Evolutionary conservation across 2,329 filamentous ascomycete genomes (phyloP).

Genomic region (Aspergillus udagawae): DNA sequence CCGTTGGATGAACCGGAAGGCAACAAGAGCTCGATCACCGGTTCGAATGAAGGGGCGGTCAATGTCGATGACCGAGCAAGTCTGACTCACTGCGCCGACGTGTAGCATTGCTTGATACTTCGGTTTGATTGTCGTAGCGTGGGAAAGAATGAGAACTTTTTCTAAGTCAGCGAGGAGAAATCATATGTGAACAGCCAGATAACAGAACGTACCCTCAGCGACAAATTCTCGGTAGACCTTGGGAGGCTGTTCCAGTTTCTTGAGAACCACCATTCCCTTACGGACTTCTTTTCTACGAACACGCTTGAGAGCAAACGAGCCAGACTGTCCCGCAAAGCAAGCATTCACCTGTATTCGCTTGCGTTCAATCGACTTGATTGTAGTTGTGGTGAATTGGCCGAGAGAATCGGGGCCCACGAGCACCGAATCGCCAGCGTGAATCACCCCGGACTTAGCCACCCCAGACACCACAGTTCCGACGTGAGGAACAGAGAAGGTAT

Average conservation of each 20-base stretch:
- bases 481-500: slow-evolving; percentile 96
- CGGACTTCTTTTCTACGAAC: slow-evolving; percentile 86
- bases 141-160: slow-evolving; percentile 82
- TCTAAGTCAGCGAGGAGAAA: slow-evolving; percentile 7
- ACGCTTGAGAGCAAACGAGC: slow-evolving; percentile 84
- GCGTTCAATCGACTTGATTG: slow-evolving; percentile 86
- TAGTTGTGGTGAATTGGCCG: slow-evolving; percentile 83
- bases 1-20: slow-evolving; percentile 89
- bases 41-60: slow-evolving; percentile 94
- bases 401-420: slow-evolving; percentile 86
- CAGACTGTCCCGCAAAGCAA: slow-evolving; percentile 86
- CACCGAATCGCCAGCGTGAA: slow-evolving; percentile 86
- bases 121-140: slow-evolving; percentile 93
- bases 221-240: slow-evolving; percentile 74
- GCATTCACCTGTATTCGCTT: slow-evolving; percentile 87
- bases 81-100: slow-evolving; percentile 90
- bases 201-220: slow-evolving; percentile 59
- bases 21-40: slow-evolving; percentile 88
- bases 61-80: slow-evolving; percentile 94
- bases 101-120: slow-evolving; percentile 99
- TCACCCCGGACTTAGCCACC: slow-evolving; percentile 80
- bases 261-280: slow-evolving; percentile 96
- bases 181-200: background rate
- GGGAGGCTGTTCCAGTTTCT: slow-evolving; percentile 70
- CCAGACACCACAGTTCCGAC: slow-evolving; percentile 95